Evolutionary conservation across 2,329 filamentous ascomycete genomes (phyloP).

Genomic region (Hysterium pulicare): DNA sequence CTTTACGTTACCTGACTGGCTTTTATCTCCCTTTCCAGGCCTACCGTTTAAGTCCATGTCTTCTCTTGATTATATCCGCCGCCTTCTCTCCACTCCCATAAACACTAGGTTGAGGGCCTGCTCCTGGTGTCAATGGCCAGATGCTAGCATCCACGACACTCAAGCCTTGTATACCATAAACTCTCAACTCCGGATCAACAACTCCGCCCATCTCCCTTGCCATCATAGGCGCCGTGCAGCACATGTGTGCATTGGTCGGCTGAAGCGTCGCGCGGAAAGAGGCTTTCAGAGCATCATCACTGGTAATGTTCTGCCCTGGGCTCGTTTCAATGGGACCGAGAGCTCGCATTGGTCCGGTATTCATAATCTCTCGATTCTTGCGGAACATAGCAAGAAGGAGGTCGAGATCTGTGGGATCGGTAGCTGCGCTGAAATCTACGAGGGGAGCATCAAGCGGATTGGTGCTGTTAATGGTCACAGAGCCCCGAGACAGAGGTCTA

Average conservation of each 20-base stretch:
- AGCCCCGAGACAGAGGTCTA: slow-evolving; percentile 11
- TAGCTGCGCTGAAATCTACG: slow-evolving; percentile 1
- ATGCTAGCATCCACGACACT: slow-evolving; percentile 32
- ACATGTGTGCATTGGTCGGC: slow-evolving; percentile 28
- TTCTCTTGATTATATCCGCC: slow-evolving; percentile 24
- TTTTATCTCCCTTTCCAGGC: neutral
- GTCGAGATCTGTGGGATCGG: neutral
- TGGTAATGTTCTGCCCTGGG: slow-evolving; percentile 25
- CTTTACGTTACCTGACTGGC: too few relatives aligned
- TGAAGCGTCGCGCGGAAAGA: slow-evolving; percentile 14
- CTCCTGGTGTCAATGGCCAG: slow-evolving; percentile 27
- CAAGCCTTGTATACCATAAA: slow-evolving; percentile 27
- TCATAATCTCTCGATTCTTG: slow-evolving; percentile 17
- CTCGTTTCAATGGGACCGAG: slow-evolving; percentile 16
- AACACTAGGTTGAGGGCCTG: slow-evolving; percentile 30
- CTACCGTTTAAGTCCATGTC: neutral
- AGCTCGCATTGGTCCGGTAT: neutral
- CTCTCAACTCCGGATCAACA: slow-evolving; percentile 23
- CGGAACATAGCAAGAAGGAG: slow-evolving; percentile 20
- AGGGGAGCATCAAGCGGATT: slow-evolving; percentile 16
- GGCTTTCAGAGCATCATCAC: slow-evolving; percentile 23
- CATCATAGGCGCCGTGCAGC: slow-evolving; percentile 32
- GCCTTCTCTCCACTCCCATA: slow-evolving; percentile 35
- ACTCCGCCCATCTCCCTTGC: slow-evolving; percentile 27
- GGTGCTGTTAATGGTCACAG: slow-evolving; percentile 12